These are phyloP conservation scores for Chaetomium cochliodes DNA, from an alignment of 495 filamentous ascomycete species.

Conservation along the genomic window DNA sequence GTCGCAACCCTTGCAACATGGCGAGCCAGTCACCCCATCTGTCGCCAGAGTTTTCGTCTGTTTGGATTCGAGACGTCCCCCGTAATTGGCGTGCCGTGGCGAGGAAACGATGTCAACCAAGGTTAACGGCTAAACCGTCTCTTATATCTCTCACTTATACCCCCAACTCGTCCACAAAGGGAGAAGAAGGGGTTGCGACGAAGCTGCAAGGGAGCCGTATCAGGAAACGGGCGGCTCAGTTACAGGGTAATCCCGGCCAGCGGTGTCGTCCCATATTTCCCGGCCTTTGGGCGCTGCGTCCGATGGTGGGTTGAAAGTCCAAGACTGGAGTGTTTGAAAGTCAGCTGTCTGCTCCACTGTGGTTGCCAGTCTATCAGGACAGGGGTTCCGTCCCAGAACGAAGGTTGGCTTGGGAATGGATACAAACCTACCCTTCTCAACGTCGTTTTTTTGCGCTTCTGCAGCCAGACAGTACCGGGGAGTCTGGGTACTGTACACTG, in stretches of 20 bases:
- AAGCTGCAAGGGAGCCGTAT: conserved; percentile 29
- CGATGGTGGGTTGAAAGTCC: background rate
- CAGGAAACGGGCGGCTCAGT: conserved; percentile 33
- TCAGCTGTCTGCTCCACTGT: conserved; percentile 7
- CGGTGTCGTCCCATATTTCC: conserved; percentile 21
- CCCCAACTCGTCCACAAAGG: conserved; percentile 25
- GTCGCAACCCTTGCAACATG: conserved; percentile 24
- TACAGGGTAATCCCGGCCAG: conserved; percentile 30
- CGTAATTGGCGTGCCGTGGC: conserved; percentile 24
- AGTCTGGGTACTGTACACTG: conserved; percentile 23
- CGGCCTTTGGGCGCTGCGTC: conserved; percentile 16
- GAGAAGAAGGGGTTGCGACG: conserved; percentile 25
- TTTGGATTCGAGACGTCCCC: conserved; percentile 25
- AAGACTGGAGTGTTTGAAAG: conserved; percentile 1
- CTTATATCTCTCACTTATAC: conserved; percentile 31
- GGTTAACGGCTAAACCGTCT: conserved; percentile 34
- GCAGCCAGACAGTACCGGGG: conserved; percentile 1
- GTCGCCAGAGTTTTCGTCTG: conserved; percentile 20
- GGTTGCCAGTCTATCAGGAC: background rate
- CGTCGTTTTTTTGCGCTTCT: background rate
- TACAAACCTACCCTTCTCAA: background rate
- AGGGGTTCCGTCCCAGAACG: conserved; percentile 4
- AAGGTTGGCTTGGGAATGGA: conserved; percentile 10
- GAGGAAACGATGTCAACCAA: conserved; percentile 31
- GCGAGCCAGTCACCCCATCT: conserved; percentile 24